Evolutionary conservation across 2,329 filamentous ascomycete species (phyloP).

Genomic region (Ceratocystis destructans): DNA sequence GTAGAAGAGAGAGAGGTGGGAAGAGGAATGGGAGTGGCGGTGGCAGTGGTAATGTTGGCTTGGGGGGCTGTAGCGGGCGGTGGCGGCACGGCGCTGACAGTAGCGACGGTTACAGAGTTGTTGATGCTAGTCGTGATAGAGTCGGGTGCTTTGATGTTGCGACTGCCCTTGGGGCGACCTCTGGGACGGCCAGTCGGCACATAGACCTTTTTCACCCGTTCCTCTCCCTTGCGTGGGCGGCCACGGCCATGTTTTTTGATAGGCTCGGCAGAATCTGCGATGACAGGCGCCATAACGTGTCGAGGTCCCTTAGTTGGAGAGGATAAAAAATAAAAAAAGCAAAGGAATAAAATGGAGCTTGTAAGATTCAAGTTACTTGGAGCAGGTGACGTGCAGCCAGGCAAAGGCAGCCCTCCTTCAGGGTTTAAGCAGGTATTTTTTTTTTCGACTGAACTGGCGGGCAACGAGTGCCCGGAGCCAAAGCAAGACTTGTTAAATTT

Average conservation of each 20-base stretch:
- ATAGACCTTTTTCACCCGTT: conserved; percentile 29
- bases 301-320: background rate
- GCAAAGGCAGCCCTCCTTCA: background rate
- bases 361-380: background rate
- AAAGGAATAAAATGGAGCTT: background rate
- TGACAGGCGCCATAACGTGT: conserved; percentile 20
- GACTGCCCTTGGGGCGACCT: conserved; percentile 31
- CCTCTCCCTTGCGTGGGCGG: conserved; percentile 30
- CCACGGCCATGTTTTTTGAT: conserved; percentile 26
- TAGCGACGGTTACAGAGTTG: background rate
- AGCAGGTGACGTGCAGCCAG: no score
- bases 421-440: background rate
- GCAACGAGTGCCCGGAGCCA: background rate
- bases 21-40: background rate
- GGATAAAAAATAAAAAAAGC: background rate
- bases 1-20: background rate
- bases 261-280: conserved; percentile 16
- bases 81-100: background rate
- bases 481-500: background rate
- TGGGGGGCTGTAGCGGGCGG: background rate
- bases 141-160: conserved; percentile 21
- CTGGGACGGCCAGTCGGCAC: conserved; percentile 30
- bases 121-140: background rate
- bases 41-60: background rate
- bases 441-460: background rate